Percentiles rank a stretch among this genome's conserved stretches.
These are phyloP conservation scores for Apiospora saccharicola DNA, from an alignment of 2,329 filamentous ascomycete genomes.

Conservation along the genomic window DNA sequence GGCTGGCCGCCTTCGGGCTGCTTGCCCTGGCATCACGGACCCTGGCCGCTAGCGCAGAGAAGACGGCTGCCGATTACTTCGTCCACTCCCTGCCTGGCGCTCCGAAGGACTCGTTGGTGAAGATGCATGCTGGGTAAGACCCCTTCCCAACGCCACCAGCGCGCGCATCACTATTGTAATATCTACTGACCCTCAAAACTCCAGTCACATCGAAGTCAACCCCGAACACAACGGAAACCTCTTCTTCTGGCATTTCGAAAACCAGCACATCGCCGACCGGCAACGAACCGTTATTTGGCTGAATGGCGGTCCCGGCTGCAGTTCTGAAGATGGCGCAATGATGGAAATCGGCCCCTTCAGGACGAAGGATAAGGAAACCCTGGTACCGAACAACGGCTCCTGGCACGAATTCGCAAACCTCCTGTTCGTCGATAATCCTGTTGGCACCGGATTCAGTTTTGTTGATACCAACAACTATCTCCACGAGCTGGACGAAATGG, in stretches of 20 bases:
- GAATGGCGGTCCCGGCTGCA: slow-evolving; percentile 96
- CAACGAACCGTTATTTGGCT: slow-evolving; percentile 95
- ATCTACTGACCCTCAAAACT: slow-evolving; percentile 20
- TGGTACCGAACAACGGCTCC: slow-evolving; percentile 88
- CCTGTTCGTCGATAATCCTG: slow-evolving; percentile 95
- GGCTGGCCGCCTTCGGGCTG: slow-evolving; percentile 37
- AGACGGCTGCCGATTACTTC: slow-evolving; percentile 84
- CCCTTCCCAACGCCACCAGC: not conserved
- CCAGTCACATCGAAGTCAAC: slow-evolving; percentile 89
- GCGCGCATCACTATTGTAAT: not conserved
- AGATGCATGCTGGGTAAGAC: slow-evolving; percentile 97
- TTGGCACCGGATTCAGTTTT: slow-evolving; percentile 96
- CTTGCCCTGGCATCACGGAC: slow-evolving; percentile 54
- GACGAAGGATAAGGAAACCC: slow-evolving; percentile 73
- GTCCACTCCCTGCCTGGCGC: slow-evolving; percentile 85
- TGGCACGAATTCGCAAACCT: slow-evolving; percentile 99
- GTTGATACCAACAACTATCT: slow-evolving; percentile 89
- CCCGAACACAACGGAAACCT: slow-evolving; percentile 88
- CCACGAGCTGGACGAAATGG: slow-evolving; percentile 87
- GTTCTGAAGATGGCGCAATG: slow-evolving; percentile 93
- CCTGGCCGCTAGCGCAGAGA: slow-evolving; percentile 47
- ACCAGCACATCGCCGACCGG: slow-evolving; percentile 90
- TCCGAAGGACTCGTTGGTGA: slow-evolving; percentile 79
- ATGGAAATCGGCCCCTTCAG: slow-evolving; percentile 97
- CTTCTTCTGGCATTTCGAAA: slow-evolving; percentile 99